phyloP scores from a whole-genome alignment of 139 green algal genomes.

The Spirogloea muscicola region DNA sequence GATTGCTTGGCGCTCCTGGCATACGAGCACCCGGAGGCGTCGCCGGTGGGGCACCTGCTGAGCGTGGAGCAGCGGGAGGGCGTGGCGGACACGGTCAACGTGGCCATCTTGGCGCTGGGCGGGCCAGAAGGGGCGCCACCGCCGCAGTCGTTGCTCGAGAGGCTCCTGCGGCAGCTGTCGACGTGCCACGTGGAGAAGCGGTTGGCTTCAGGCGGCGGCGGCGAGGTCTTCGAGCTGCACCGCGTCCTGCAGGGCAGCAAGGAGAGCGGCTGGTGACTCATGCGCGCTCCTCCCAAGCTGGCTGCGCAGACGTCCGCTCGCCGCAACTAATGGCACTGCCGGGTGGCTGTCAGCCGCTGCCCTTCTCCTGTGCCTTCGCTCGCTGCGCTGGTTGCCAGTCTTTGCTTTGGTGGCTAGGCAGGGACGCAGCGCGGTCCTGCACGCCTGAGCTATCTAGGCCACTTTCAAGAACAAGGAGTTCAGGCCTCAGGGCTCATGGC shows the following conservation, averaged over 20 bases:
- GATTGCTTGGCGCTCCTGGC: constrained; percentile 73
- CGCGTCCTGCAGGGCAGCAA: constrained; percentile 16
- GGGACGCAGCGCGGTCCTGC: too few species aligned
- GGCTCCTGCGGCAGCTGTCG: constrained; percentile 61
- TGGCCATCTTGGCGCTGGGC: constrained; percentile 54
- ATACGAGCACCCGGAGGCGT: constrained; percentile 65
- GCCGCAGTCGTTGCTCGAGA: constrained; percentile 53
- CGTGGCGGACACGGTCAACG: constrained; percentile 71
- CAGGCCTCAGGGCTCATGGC: too few species aligned
- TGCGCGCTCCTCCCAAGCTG: too few species aligned
- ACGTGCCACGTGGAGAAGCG: constrained; percentile 51
- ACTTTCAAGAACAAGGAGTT: too few species aligned
- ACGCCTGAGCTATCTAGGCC: too few species aligned
- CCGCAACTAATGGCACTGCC: too few species aligned
- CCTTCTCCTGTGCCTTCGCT: too few species aligned
- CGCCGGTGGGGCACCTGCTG: constrained; percentile 62
- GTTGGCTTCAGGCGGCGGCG: constrained; percentile 53
- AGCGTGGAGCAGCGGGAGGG: constrained; percentile 57
- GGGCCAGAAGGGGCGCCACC: constrained; percentile 17
- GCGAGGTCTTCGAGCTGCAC: constrained; percentile 54
- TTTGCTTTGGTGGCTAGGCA: too few species aligned
- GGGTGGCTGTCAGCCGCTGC: too few species aligned
- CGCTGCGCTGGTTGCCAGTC: too few species aligned
- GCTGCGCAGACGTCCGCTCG: too few species aligned
- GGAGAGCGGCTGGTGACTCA: constrained; percentile 15